Percentiles rank a stretch among this genome's conserved stretches.
phyloP scores from a whole-genome alignment of 768 basidiomycete genomes.

The Auriscalpium microsporum region DNA sequence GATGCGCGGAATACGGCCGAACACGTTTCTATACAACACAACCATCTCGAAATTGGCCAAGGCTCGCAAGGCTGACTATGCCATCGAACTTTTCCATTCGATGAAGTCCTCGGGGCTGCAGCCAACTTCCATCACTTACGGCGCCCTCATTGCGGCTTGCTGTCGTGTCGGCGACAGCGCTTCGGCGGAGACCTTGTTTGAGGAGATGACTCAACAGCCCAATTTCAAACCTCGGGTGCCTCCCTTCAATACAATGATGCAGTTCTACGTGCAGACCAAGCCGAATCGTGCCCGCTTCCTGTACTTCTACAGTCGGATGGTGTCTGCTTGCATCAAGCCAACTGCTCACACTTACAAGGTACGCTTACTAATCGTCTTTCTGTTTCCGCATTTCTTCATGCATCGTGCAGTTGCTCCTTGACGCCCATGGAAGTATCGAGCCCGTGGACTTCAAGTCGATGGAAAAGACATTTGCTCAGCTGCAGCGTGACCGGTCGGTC shows the following conservation, averaged over 20 bases:
- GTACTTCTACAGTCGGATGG: slow-evolving; percentile 64
- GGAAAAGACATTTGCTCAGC: slow-evolving; percentile 59
- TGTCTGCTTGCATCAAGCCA: slow-evolving; percentile 52
- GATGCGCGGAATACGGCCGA: slow-evolving; percentile 59
- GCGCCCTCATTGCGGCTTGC: slow-evolving; percentile 89
- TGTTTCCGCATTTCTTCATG: slow-evolving; percentile 5
- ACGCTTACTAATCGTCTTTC: slow-evolving; percentile 9
- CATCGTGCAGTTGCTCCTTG: slow-evolving; percentile 62
- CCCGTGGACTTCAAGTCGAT: slow-evolving; percentile 69
- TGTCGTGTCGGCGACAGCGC: slow-evolving; percentile 83
- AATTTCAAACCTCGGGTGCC: slow-evolving; percentile 87
- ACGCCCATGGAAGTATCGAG: slow-evolving; percentile 79
- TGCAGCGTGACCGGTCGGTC: slow-evolving; percentile 40
- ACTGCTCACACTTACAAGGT: slow-evolving; percentile 95
- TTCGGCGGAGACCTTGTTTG: slow-evolving; percentile 76
- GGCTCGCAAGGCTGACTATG: slow-evolving; percentile 88
- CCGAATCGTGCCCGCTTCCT: slow-evolving; percentile 75
- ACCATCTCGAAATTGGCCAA: slow-evolving; percentile 93
- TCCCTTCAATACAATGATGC: slow-evolving; percentile 99
- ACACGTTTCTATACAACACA: slow-evolving; percentile 91
- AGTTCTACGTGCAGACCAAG: slow-evolving; percentile 85
- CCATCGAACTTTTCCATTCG: slow-evolving; percentile 77
- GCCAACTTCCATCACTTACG: slow-evolving; percentile 87
- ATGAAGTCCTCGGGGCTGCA: slow-evolving; percentile 62
- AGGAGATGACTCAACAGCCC: slow-evolving; percentile 65